phyloP scores from a whole-genome alignment of 306 rosid genomes.

The Hippophae tibetana region DNA sequence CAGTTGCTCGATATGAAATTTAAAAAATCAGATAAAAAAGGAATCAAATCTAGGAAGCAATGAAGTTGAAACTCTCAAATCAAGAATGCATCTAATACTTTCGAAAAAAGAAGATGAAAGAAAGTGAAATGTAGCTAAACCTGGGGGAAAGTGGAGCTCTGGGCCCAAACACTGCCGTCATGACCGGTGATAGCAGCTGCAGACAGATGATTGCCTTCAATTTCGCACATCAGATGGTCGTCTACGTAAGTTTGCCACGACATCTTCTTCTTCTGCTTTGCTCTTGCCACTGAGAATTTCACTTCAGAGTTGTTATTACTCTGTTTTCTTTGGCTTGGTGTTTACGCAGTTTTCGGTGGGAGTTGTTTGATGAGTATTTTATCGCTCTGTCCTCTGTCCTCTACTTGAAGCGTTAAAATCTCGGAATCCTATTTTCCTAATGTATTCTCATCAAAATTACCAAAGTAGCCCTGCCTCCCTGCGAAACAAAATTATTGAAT shows the following conservation, averaged over 20 bases:
- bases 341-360: background rate
- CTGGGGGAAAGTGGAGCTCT: constrained; percentile 78
- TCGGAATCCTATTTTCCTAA: constrained; percentile 24
- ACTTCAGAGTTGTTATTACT: background rate
- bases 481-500: no score
- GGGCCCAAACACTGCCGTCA: constrained; percentile 87
- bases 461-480: no score
- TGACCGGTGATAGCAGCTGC: constrained; percentile 74
- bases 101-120: background rate
- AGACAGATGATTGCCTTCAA: constrained; percentile 55
- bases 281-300: background rate
- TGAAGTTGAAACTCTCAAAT: no score
- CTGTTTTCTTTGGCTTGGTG: background rate
- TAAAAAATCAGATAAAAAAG: no score
- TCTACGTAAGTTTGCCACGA: constrained; percentile 93
- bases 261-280: constrained; percentile 27
- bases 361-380: constrained; percentile 5
- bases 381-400: background rate
- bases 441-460: background rate
- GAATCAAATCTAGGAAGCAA: no score
- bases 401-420: background rate
- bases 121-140: constrained; percentile 13
- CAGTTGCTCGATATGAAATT: no score
- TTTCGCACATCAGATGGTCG: constrained; percentile 75
- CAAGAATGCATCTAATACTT: background rate